Base-by-base conservation (phyloP, 352 stramenopile species). In the Pythium guiyangense region DNA sequence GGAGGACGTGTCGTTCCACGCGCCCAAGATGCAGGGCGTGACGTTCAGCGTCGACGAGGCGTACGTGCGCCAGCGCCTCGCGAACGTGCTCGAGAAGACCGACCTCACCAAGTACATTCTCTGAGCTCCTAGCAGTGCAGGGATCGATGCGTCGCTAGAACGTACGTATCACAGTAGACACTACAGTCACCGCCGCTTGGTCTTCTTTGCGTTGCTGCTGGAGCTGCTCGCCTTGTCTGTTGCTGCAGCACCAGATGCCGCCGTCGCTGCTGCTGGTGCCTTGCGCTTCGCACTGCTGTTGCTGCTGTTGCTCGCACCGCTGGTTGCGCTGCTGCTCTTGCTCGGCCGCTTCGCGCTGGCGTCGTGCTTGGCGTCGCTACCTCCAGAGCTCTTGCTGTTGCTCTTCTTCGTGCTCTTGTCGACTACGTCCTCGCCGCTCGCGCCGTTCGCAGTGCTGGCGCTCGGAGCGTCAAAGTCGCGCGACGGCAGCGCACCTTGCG, bases 51-150 rank as follows among this genome's bases (percentile, higher is more conserved):
- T 99, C 6, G 90, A 97, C 69, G 94, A 97, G 65, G 79, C 73
- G 53, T 95, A 98, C 66, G 96, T 99, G 35, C 70, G 95, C 56
- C 80, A 96, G 60, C 87, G 92, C 47, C 76, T 99, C 34, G 84
- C 86, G 37, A 96, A 98, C 61, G 83, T 98, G 59, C 80, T 98
- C 25, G 87, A 96, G 55, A 89, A 93, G 61, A 96, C 84, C 44
- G 96, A 99, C 70, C 79, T 99, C 20, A 97, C 92, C 44, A 98
- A 98, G 73, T 99, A 98, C 74, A 99, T 99, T 68, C 81, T 99
- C 48, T 99, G 95, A 64, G 43, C 48, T 11, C 17, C 20, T 17
- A 9, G 22, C 20, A 31, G 22, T 22, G 22, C 22, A 22, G 22
- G 22, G 22, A 22, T 22, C 22, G 15, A 5, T 3, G 15, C 26